Base-by-base conservation (phyloP, 257 asterid genomes). In the Gentiana macrophylla region DNA sequence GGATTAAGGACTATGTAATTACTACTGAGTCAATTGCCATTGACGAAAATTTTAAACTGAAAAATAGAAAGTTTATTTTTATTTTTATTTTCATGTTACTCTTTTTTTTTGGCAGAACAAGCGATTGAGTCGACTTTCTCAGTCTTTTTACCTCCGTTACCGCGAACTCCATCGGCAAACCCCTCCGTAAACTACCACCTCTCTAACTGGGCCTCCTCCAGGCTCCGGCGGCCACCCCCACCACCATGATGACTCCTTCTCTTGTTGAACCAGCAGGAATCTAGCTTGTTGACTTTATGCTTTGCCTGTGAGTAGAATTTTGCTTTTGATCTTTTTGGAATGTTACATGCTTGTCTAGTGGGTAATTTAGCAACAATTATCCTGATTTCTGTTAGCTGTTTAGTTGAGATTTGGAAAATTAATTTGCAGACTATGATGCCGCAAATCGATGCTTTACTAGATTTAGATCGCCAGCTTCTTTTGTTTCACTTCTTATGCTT, bases 391-490 rank as follows among this genome's bases (percentile, higher is more conserved):
- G 1, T 35, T 52, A 48, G 46, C 11, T 45, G 36, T 51, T 12
- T 45, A 49, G 37, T 52, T 37, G 35, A 49, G 56, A 43, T 49
- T 15, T 48, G 58, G 1, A 33, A 60, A 52, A 32, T 9, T 15
- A 32, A 12, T 34, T 50, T 3, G 34, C 3, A 5, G 41, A 36
- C 11, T 12, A 3, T 2, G 34, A 37, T 54, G 52, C 12, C 3
- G 3, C 13, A n/a, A 34, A 12, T 46, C 44, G 34, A 11, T 51
- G n/a, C 32, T 47, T 35, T 45, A 12, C 5, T 66, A 12, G 61
- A 53, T 59, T 53, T 53, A 53, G 66, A 66, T 66, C 66, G 59
- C 24, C 15, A 52, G 32, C 53, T 47, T 53, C n/a, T 55, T 59
- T 4, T 59, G 55, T 12, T 12, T 4, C 51, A 15, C 8, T 51